phyloP scores from a whole-genome alignment of 1,284 basidiomycete species.

The Melanopsichium pennsylvanicum region DNA sequence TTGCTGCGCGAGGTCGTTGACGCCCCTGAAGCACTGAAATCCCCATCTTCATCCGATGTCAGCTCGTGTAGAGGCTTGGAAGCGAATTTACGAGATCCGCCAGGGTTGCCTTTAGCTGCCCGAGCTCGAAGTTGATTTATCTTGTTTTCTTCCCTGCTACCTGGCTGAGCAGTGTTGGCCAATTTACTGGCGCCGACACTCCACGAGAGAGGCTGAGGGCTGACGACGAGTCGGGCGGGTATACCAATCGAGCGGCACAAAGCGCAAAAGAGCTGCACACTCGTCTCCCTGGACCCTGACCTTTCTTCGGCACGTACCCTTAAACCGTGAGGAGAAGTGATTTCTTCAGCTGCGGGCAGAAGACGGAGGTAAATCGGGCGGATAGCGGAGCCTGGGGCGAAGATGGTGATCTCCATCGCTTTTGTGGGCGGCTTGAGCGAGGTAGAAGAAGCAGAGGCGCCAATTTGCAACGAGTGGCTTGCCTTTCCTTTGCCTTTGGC shows the following conservation, averaged over 20 bases:
- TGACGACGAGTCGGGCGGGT: slow-evolving; percentile 86
- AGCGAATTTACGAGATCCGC: slow-evolving; percentile 12
- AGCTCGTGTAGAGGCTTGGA: slow-evolving; percentile 44
- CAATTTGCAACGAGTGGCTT: background rate
- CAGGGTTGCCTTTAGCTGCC: slow-evolving; percentile 7
- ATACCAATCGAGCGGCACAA: slow-evolving; percentile 86
- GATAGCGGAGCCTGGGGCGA: slow-evolving; percentile 48
- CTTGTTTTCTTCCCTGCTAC: slow-evolving; percentile 60
- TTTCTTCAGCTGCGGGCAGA: slow-evolving; percentile 73
- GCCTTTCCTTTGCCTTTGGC: slow-evolving; percentile 26
- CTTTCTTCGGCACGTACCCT: slow-evolving; percentile 86
- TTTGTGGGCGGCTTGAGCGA: slow-evolving; percentile 17
- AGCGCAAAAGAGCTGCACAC: slow-evolving; percentile 89
- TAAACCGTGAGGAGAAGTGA: slow-evolving; percentile 80
- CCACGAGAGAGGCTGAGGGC: slow-evolving; percentile 90
- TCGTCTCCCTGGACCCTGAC: slow-evolving; percentile 83
- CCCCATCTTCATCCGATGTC: slow-evolving; percentile 45
- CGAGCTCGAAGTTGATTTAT: slow-evolving; percentile 21
- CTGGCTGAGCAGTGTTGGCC: slow-evolving; percentile 47
- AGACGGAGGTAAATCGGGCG: slow-evolving; percentile 62
- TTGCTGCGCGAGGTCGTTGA: slow-evolving; percentile 7
- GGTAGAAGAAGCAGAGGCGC: background rate
- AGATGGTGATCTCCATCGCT: slow-evolving; percentile 68
- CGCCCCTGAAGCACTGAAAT: slow-evolving; percentile 14
- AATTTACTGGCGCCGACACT: slow-evolving; percentile 66